Conservation (phyloP, 306 rosid genomes). For the Fragaria iinumae region DNA sequence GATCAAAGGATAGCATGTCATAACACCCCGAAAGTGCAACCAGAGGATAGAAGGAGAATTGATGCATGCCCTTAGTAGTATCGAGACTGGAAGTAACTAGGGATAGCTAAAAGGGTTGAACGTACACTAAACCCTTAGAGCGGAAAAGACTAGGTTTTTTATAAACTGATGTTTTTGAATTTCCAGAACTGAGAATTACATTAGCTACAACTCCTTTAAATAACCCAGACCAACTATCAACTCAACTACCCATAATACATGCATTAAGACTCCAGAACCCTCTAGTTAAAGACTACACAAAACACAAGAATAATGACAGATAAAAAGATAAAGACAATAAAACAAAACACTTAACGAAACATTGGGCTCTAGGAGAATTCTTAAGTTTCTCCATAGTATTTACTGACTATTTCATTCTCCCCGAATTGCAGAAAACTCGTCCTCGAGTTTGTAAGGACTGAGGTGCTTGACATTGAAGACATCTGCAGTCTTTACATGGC, state of each 20-base stretch:
- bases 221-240: neutral
- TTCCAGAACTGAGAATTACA: too few species aligned
- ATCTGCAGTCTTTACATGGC: too few species aligned
- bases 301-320: neutral
- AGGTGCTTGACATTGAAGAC: too few species aligned
- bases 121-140: neutral
- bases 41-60: neutral
- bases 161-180: too few species aligned
- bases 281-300: neutral
- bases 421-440: too few species aligned
- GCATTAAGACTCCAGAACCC: neutral
- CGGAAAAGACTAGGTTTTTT: neutral
- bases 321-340: neutral
- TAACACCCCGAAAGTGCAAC: too few species aligned
- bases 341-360: neutral
- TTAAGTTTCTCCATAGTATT: neutral
- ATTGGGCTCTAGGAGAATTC: neutral
- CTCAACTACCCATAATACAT: neutral
- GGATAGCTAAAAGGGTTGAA: neutral
- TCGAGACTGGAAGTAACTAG: neutral
- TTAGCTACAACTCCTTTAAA: neutral
- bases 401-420: neutral
- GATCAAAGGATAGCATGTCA: too few species aligned
- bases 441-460: too few species aligned
- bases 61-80: neutral